Evolutionary conservation across 2,329 filamentous ascomycete genomes (phyloP).

Genomic region (Aspergillus thermomutatus): DNA sequence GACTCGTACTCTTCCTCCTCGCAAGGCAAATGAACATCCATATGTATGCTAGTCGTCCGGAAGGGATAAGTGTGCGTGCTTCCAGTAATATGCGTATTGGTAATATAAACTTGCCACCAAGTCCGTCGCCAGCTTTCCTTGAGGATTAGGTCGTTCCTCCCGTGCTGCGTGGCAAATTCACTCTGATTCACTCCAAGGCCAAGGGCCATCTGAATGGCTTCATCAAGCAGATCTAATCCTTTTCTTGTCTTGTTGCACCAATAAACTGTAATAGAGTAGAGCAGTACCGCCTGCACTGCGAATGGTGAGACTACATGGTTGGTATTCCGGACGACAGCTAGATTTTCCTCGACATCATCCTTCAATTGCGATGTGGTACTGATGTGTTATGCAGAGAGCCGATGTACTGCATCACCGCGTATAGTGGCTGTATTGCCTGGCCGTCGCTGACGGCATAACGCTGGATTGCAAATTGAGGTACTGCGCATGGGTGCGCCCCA

Average conservation of each 20-base stretch:
- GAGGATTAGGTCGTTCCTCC: constrained; percentile 7
- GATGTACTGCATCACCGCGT: constrained; percentile 22
- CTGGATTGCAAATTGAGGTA: constrained; percentile 15
- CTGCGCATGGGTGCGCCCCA: constrained; percentile 19
- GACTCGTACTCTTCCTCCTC: constrained; percentile 24
- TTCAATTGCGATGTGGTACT: background rate
- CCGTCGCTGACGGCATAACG: constrained; percentile 6
- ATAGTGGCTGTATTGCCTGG: constrained; percentile 12
- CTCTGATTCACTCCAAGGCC: constrained; percentile 10
- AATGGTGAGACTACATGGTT: constrained; percentile 4
- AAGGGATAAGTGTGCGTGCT: constrained; percentile 31
- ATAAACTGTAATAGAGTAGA: constrained; percentile 19
- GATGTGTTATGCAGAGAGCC: constrained; percentile 15
- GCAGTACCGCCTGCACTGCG: constrained; percentile 19
- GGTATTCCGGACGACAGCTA: background rate
- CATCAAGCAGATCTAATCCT: constrained; percentile 7
- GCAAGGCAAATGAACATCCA: constrained; percentile 24
- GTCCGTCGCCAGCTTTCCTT: constrained; percentile 45
- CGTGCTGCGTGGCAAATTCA: background rate
- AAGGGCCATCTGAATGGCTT: constrained; percentile 8
- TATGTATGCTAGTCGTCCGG: constrained; percentile 17
- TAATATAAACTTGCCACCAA: constrained; percentile 53
- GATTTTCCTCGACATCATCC: background rate
- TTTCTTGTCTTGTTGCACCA: constrained; percentile 13
- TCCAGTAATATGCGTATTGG: constrained; percentile 75